These are phyloP conservation scores for Neurospora sp. DNA, from an alignment of 495 filamentous ascomycete genomes.

Conservation along the genomic window DNA sequence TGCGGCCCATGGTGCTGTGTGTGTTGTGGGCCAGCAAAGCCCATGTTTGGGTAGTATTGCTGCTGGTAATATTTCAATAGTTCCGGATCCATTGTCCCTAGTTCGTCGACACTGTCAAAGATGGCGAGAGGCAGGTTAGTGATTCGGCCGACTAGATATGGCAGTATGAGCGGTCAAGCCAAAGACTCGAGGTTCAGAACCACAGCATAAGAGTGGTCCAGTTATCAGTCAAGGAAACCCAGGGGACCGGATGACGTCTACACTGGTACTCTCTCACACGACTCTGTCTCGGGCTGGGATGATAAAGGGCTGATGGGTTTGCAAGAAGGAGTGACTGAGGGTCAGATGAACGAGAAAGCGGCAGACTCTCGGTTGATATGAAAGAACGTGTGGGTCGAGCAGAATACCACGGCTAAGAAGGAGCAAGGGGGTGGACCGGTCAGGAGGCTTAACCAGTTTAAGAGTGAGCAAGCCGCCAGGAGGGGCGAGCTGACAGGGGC, in stretches of 20 bases:
- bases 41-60: constrained; percentile 10
- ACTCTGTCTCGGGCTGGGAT: not conserved
- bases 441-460: constrained; percentile 22
- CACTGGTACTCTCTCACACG: not conserved
- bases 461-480: constrained; percentile 15
- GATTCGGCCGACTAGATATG: not conserved
- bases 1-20: constrained; percentile 13
- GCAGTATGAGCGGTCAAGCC: not conserved
- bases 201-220: not conserved
- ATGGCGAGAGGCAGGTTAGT: not conserved
- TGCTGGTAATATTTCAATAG: constrained; percentile 20
- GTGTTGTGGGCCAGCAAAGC: constrained; percentile 11
- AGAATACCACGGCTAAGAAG: constrained; percentile 12
- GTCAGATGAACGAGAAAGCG: constrained; percentile 19
- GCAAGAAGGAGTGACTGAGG: constrained; percentile 36
- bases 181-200: not conserved
- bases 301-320: not conserved
- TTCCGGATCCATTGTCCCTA: constrained; percentile 19
- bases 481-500: not conserved
- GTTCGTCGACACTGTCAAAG: not conserved
- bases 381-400: constrained; percentile 25
- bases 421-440: constrained; percentile 11
- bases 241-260: not conserved
- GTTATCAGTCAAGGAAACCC: not conserved
- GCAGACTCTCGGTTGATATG: constrained; percentile 10